Base-by-base conservation (phyloP, 805 yeast genomes). In the Candida arabinofermentans region DNA sequence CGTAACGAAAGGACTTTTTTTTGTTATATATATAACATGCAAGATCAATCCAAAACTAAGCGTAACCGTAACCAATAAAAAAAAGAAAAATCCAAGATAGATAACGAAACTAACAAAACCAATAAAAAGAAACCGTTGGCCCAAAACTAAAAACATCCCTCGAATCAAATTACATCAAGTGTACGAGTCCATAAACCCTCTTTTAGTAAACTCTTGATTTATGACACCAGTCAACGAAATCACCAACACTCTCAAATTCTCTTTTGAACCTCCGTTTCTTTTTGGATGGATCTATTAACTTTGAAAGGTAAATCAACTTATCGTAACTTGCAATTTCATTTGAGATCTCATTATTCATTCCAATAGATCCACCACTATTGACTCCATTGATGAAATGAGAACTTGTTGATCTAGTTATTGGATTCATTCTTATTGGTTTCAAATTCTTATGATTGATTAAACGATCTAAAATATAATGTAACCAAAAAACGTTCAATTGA, bases 401-500 rank as follows among this genome's bases (percentile, higher is more conserved):
- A 29, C 32, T 29, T 13, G 52, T 40, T 9, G 52, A 48, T 37
- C 57, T 45, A 33, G 54, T 48, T 24, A 50, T 48, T n/a, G 61
- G 57, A 32, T 48, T 54, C 54, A 49, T 47, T 32, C 54, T 54
- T 23, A 56, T 38, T 9, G 65, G 59, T 18, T 57, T 54, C 37
- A 57, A 37, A 5, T 43, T 46, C 29, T 77, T 78, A 40, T 57
- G 59, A 40, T 70, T 58, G 8, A 79, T 38, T 42, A 82, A 51
- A 45, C 73, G 71, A 39, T 74, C 74, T 27, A 71, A 66, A n/a
- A 83, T 44, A 52, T 80, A 81, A 49, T 79, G 81, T 34, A 83
- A 61, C 90, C 90, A 83, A 24, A 74, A 53, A 14, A 82, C 55
- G 51, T 82, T 83, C 23, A 82, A 79, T 27, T 61, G 61, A 4